Evolutionary conservation across 345 rosid genomes (phyloP), one percentile per base, ranked within the genome.

Genomic region (Eucalyptus paniculata): DNA sequence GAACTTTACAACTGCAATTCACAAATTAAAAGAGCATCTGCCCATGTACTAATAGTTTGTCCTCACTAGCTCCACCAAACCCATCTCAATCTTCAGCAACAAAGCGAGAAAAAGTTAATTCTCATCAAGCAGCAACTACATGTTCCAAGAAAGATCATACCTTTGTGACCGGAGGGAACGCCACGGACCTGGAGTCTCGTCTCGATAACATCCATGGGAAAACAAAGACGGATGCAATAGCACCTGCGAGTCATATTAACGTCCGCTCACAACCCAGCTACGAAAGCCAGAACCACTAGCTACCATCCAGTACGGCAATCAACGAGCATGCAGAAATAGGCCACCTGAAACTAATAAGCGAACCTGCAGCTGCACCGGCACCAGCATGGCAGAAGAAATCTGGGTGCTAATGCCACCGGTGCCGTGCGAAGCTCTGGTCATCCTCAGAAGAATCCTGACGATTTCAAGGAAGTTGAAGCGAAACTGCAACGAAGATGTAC

Each of bases 311-410:
- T 18, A 4, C 7, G 45, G 45, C 82, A 37, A 72, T 72, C 45
- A 10, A 72, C 45, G 40, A 37, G 82, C 28, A 37, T 7, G 45
- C 82, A 72, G 45, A 69, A 34, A 37, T 37, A 37, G 45, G 45
- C 45, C 82, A 37, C 40, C 40, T 37, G 26, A 72, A 69, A 9
- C 42, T 37, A 40, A 37, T 4, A 37, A 72, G 28, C 26, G 26
- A 19, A 98, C 99, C 99, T 51, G 98, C 98, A n/a, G 98, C 92
- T 62, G 97, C 99, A 88, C 99, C 97, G 67, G 98, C 96, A n/a
- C 92, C 95, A 83, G 96, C 98, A 91, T 94, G 93, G 91, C 92
- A 92, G 17, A 93, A 69, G 6, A 92, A 88, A 30, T 95, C 97
- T 9, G 91, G 50, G 91, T 65, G 89, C 90, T 93, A 58, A 91